phyloP scores from a whole-genome alignment of 345 rosid species.

The Brassica carinata region DNA sequence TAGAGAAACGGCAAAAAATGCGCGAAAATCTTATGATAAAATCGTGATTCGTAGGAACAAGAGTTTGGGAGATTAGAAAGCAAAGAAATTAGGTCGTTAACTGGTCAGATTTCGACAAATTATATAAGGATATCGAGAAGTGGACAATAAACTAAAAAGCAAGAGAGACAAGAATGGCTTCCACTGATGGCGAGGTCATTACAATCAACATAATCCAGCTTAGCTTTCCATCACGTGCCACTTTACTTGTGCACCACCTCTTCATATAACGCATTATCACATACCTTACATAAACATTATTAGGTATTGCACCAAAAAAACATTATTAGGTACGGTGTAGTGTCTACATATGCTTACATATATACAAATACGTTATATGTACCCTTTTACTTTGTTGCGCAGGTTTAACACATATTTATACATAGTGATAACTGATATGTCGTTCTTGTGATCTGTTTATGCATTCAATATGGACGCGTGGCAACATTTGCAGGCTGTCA shows the following conservation, averaged over 20 bases:
- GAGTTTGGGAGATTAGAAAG: conserved; percentile 19
- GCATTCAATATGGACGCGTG: too few species aligned
- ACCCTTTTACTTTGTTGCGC: too few species aligned
- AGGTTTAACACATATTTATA: too few species aligned
- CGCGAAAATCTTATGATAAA: not conserved
- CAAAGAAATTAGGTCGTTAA: not conserved
- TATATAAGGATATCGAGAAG: conserved; percentile 17
- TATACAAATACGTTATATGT: too few species aligned
- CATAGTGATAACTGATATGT: too few species aligned
- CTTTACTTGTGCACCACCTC: conserved; percentile 40
- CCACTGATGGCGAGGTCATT: conserved; percentile 19
- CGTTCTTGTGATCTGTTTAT: too few species aligned
- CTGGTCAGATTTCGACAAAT: conserved; percentile 31
- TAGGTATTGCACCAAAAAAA: not conserved
- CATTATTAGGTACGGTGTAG: not conserved
- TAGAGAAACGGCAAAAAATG: not conserved
- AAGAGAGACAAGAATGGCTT: conserved; percentile 23
- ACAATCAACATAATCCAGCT: conserved; percentile 29
- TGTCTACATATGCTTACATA: too few species aligned
- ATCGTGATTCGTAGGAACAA: conserved; percentile 25
- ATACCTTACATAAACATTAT: not conserved
- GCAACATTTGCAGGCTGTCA: too few species aligned
- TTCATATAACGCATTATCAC: conserved; percentile 32
- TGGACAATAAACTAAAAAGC: not conserved
- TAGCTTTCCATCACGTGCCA: conserved; percentile 38